phyloP scores from a whole-genome alignment of 2,329 filamentous ascomycete species.

The Arthrobotrys sphaeroides region DNA sequence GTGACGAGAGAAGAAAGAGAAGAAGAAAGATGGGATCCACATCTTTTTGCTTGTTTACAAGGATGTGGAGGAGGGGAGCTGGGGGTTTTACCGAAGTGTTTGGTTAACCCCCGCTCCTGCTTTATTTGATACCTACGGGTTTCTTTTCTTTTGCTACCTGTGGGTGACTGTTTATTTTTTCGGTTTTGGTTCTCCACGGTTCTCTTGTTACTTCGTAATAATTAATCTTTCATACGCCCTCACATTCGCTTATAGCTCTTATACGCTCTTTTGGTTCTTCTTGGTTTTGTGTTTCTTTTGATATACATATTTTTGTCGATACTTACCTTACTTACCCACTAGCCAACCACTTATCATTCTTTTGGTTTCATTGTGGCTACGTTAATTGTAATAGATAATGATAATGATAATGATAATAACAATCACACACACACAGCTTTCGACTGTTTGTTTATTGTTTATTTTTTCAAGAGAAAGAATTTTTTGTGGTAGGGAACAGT shows the following conservation, averaged over 20 bases:
- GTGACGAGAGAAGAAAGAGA: background rate
- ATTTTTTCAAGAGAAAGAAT: too few relatives aligned
- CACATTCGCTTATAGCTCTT: background rate
- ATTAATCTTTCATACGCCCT: conserved; percentile 1
- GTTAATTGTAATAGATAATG: conserved; percentile 7
- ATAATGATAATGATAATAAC: conserved; percentile 20
- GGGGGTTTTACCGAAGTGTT: conserved; percentile 8
- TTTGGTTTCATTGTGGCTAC: background rate
- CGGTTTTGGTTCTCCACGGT: background rate
- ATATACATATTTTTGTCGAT: background rate
- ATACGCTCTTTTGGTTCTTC: background rate
- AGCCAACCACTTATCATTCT: background rate
- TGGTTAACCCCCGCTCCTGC: background rate
- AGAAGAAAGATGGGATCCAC: background rate
- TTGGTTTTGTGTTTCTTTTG: background rate
- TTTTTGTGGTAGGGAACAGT: too few relatives aligned
- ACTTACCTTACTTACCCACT: too few relatives aligned
- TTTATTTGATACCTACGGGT: background rate
- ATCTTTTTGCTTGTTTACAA: conserved; percentile 6
- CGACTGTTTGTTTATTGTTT: background rate
- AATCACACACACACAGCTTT: background rate
- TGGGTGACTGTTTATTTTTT: background rate
- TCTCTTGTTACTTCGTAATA: background rate
- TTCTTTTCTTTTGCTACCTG: background rate
- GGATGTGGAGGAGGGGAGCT: background rate